A percentile compares a stretch with the other conserved stretches of the same genome.
phyloP scores from a whole-genome alignment of 139 green algal genomes.

The Auxenochlorella pyrenoidosa region DNA sequence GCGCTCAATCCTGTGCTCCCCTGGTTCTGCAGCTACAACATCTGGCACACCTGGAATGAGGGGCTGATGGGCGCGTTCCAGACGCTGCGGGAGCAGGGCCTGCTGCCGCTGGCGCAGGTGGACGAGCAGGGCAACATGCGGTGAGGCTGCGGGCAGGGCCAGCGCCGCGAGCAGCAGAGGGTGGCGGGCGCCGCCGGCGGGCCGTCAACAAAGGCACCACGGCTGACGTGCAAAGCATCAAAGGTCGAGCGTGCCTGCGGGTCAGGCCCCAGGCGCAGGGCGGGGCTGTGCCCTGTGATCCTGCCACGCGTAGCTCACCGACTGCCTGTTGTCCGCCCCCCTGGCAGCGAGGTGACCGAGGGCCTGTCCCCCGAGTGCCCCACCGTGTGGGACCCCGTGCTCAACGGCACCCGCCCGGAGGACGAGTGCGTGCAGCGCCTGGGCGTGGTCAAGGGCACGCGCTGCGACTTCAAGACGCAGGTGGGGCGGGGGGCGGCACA shows the following conservation, averaged over 20 bases:
- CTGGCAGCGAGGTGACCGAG: slow-evolving; percentile 40
- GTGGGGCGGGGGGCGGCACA: not conserved
- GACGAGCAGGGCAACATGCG: slow-evolving; percentile 40
- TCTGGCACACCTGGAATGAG: slow-evolving; percentile 56
- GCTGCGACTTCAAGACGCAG: slow-evolving; percentile 31
- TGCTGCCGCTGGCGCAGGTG: slow-evolving; percentile 50
- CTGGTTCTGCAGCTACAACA: slow-evolving; percentile 47
- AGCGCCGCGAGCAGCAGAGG: too few species aligned
- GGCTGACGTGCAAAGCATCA: too few species aligned
- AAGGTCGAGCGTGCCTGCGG: too few species aligned
- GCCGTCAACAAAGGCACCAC: too few species aligned
- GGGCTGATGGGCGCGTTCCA: slow-evolving; percentile 50
- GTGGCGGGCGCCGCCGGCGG: too few species aligned
- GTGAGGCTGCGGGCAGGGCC: not conserved
- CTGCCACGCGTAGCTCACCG: too few species aligned
- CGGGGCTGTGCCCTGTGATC: too few species aligned
- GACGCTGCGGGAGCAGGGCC: slow-evolving; percentile 47
- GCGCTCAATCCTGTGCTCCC: too few species aligned
- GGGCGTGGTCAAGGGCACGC: slow-evolving; percentile 15
- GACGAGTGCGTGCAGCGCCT: not conserved
- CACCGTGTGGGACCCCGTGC: not conserved
- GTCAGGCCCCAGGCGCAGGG: not conserved
- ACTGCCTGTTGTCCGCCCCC: not conserved
- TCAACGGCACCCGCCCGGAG: slow-evolving; percentile 15
- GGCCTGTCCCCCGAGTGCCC: slow-evolving; percentile 32